phyloP scores from a whole-genome alignment of 306 rosid species.

The Vigna unguiculata region DNA sequence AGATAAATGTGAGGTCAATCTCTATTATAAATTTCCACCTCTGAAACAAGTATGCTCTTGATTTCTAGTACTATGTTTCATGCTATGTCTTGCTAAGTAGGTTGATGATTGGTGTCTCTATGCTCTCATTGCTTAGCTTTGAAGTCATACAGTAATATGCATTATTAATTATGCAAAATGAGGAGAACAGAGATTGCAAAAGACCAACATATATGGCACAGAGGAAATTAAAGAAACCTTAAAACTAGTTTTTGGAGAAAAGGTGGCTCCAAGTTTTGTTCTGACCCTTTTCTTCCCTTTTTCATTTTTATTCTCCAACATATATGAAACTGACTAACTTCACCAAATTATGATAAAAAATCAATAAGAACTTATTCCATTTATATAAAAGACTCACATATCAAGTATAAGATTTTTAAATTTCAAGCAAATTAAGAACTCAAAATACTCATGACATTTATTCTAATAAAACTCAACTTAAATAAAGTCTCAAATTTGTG shows the following conservation, averaged over 20 bases:
- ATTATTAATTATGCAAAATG: slow-evolving; percentile 27
- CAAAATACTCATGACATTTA: no score
- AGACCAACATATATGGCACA: slow-evolving; percentile 36
- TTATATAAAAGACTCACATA: background rate
- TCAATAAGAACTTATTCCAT: slow-evolving; percentile 6
- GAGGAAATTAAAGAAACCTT: slow-evolving; percentile 28
- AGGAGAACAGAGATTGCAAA: slow-evolving; percentile 40
- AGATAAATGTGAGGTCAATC: slow-evolving; percentile 31
- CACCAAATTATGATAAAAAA: background rate
- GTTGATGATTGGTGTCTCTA: slow-evolving; percentile 32
- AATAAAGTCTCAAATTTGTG: no score
- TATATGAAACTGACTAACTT: slow-evolving; percentile 44
- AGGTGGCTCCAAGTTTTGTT: slow-evolving; percentile 42
- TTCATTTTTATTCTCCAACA: slow-evolving; percentile 15
- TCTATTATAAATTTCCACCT: slow-evolving; percentile 13
- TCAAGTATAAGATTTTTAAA: no score
- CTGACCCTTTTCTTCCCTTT: slow-evolving; percentile 41
- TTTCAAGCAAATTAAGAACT: no score
- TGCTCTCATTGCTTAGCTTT: slow-evolving; percentile 52
- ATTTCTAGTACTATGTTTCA: slow-evolving; percentile 45
- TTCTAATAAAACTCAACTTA: no score
- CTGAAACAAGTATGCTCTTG: slow-evolving; percentile 41
- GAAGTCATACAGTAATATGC: slow-evolving; percentile 41
- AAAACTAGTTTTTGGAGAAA: slow-evolving; percentile 38
- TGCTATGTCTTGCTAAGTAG: slow-evolving; percentile 30